Conservation (phyloP, 352 stramenopile species). For the Phytophthora boehmeriae region DNA sequence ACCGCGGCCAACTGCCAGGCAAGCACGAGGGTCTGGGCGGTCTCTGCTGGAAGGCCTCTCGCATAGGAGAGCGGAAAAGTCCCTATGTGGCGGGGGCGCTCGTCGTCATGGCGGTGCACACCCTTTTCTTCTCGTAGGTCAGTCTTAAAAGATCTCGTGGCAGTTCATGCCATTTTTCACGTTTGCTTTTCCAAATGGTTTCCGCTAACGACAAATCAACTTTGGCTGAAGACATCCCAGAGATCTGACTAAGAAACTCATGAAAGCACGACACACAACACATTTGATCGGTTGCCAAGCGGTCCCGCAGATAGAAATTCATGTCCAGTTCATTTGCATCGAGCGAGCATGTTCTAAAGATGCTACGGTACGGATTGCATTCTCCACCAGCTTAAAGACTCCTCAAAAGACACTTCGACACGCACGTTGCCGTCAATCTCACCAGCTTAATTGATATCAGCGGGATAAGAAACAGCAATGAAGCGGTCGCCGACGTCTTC, state of each 20-base stretch:
- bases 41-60: constrained; percentile 92
- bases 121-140: constrained; percentile 86
- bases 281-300: constrained; percentile 18
- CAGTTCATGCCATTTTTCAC: no score
- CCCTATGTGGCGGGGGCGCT: constrained; percentile 85
- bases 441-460: constrained; percentile 1
- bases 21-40: constrained; percentile 89
- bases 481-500: constrained; percentile 11
- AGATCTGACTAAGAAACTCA: no score
- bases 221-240: no score
- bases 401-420: constrained; percentile 21
- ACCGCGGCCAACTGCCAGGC: constrained; percentile 79
- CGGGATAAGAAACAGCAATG: constrained; percentile 10
- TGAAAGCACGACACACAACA: neutral
- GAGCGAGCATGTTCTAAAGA: constrained; percentile 26
- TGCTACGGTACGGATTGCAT: constrained; percentile 7
- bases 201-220: no score
- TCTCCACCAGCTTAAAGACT: constrained; percentile 18
- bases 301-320: constrained; percentile 26
- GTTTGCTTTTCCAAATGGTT: no score
- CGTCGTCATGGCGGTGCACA: constrained; percentile 91
- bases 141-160: neutral
- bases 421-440: neutral
- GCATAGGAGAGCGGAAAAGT: constrained; percentile 93
- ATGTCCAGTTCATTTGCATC: constrained; percentile 20